These are phyloP conservation scores for Pestalotiopsis sp. DNA, from an alignment of 2,329 filamentous ascomycete species.

Conservation along the genomic window DNA sequence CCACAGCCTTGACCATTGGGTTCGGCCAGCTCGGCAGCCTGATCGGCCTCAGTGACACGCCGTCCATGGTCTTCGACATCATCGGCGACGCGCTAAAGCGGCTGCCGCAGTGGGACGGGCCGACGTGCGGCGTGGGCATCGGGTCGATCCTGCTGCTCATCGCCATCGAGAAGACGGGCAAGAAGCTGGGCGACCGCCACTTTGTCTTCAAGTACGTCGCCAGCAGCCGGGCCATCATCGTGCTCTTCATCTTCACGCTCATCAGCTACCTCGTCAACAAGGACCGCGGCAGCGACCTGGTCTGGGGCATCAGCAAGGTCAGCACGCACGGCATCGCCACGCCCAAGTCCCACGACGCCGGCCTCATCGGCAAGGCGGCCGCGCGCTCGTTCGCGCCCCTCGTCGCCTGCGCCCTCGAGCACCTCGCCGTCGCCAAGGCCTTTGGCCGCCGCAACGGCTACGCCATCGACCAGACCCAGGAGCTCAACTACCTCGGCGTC, in stretches of 20 bases:
- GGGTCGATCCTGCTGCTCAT: slow-evolving; percentile 59
- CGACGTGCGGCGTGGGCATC: slow-evolving; percentile 63
- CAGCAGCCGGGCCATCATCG: slow-evolving; percentile 63
- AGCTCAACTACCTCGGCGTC: slow-evolving; percentile 65
- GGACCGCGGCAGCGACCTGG: slow-evolving; percentile 45
- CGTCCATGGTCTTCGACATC: slow-evolving; percentile 55
- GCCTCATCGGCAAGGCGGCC: slow-evolving; percentile 56
- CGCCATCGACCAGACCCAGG: slow-evolving; percentile 65
- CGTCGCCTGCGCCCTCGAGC: slow-evolving; percentile 63
- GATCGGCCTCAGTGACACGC: slow-evolving; percentile 56
- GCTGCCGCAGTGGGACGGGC: slow-evolving; percentile 59
- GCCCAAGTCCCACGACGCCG: slow-evolving; percentile 48
- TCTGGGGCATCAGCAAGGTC: slow-evolving; percentile 64
- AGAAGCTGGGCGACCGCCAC: slow-evolving; percentile 61
- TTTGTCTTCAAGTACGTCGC: slow-evolving; percentile 61
- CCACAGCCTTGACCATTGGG: slow-evolving; percentile 67
- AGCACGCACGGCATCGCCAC: slow-evolving; percentile 55
- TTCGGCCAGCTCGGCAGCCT: slow-evolving; percentile 67
- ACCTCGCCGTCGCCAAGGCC: slow-evolving; percentile 66
- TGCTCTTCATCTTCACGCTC: slow-evolving; percentile 64
- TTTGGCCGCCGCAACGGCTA: slow-evolving; percentile 67
- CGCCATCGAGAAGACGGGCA: slow-evolving; percentile 59
- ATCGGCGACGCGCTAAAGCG: slow-evolving; percentile 62
- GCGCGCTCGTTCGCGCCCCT: slow-evolving; percentile 61
- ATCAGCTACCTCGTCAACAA: slow-evolving; percentile 67